Base-by-base conservation (phyloP, 148 eudicot genomes). In the Silene latifolia region DNA sequence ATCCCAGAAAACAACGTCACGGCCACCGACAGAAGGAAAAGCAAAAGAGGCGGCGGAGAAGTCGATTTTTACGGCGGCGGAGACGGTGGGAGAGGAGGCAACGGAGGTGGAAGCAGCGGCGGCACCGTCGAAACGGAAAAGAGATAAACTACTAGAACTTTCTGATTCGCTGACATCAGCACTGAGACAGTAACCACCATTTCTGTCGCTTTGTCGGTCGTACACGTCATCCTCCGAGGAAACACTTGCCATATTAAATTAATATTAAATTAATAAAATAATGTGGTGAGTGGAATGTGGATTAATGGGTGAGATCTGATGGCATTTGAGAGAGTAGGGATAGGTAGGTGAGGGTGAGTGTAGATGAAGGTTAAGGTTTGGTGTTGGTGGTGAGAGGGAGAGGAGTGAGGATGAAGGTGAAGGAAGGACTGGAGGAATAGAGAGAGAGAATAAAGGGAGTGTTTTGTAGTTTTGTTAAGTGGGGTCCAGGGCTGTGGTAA, bases 141-240 rank as follows among this genome's bases (percentile, higher is more conserved):
- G 73, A 17, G 87, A 83, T 68, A 82, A 80, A 46, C 86, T 84
- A 20, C 76, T 72, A 25, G 84, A 86, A 72, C 86, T 87, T 72
- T 91, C 97, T 1, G 97, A 91, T 81, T 87, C 97, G 75, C 93
- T 87, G 51, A 91, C 82, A 70, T 91, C 97, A 24, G 93, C 93
- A 76, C 97, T 91, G 8, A 87, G 67, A 53, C 90, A 83, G 77
- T 87, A 89, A 46, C 86, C 88, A 7, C 68, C 79, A 9, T 21
- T 68, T 46, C 69, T 17, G 72, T 56, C 89, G 71, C 67, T 76
- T 18, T 46, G 74, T 1, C 77, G 85, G 67, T 86, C 87, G 65
- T 64, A 81, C 17, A 63, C 86, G 15, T 88, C 87, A 32, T 82
- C 91, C 42, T 87, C 92, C 13, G 96, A 90, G 8, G 88, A 83